Evolutionary conservation across 306 rosid species (phyloP).

Genomic region (Cicer chorassanicum): DNA sequence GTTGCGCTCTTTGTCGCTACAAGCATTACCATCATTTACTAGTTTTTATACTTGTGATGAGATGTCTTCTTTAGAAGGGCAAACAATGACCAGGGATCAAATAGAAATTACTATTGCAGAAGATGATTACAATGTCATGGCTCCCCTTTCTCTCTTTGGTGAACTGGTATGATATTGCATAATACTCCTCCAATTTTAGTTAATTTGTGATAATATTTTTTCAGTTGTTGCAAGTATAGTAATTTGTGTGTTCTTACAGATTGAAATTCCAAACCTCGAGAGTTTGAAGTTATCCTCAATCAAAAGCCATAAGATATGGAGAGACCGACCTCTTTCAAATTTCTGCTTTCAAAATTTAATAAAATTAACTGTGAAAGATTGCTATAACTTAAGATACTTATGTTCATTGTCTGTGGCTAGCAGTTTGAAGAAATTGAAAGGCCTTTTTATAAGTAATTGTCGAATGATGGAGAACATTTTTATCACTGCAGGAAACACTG

Average conservation of each 20-base stretch:
- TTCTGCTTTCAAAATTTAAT: constrained; percentile 36
- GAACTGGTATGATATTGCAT: constrained; percentile 29
- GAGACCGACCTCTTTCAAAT: not conserved
- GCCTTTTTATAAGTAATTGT: constrained; percentile 11
- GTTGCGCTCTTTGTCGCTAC: constrained; percentile 2
- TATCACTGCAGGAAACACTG: not conserved
- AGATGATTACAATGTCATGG: not conserved
- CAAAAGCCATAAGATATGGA: constrained; percentile 12
- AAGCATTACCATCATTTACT: not conserved
- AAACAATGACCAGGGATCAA: not conserved
- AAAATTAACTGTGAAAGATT: not conserved
- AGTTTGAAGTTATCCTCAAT: constrained; percentile 38
- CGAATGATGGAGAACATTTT: constrained; percentile 36
- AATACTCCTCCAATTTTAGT: not conserved
- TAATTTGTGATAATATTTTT: not conserved
- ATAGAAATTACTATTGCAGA: not conserved
- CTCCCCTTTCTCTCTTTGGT: not conserved
- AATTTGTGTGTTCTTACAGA: constrained; percentile 13
- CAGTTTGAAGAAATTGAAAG: constrained; percentile 32
- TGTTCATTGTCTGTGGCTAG: constrained; percentile 33
- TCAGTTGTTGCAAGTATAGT: not conserved
- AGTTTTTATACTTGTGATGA: not conserved
- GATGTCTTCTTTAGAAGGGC: not conserved
- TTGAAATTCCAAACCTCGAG: constrained; percentile 41
- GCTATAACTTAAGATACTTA: constrained; percentile 17